Base-by-base conservation (phyloP, 352 stramenopile genomes). In the Globisporangium iwayamae region DNA sequence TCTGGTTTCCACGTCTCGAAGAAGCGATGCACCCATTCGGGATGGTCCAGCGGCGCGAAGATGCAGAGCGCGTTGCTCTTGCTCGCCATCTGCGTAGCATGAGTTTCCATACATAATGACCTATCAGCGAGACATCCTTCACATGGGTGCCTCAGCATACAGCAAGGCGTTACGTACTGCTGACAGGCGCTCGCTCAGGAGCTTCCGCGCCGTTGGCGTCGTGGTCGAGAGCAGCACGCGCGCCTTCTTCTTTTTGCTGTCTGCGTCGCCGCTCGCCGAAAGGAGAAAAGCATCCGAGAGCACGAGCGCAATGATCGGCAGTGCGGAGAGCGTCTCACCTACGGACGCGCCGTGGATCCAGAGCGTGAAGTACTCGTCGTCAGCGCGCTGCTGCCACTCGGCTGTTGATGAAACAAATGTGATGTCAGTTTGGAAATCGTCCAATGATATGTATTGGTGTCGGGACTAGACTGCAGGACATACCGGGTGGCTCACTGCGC, bases 281-380 rank as follows among this genome's bases (percentile, higher is more conserved):
- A 6, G 55, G 1, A 48, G 30, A 43, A 60, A 73, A 10, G 59
- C 55, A n/a, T 71, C 54, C 18, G 72, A 73, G 43, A 89, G 61
- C 28, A 75, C 69, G 51, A 86, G 69, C 36, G 87, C 72, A 61
- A 93, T 74, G 22, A 93, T 53, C 7, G 84, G 81, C 25, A 93
- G 65, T 43, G 71, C 81, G 7, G 80, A 90, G 34, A 93, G 63
- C 60, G 80, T 90, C 65, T 93, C 84, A 10, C 84, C 84, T 30
- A 91, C 80, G 0, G 84, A 93, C 11, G 84, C 84, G 16, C 80
- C 80, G 56, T 93, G 84, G 67, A 93, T 86, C 84, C 84, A 93
- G 18, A 88, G 45, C 8, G 72, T 85, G n/a, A 80, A 75, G 10
- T 18, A 64, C 0, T 57, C 38, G 47, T 41, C 57, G 36, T 59